Evolutionary conservation across 495 filamentous ascomycete species (phyloP).

Genomic region (Schizothecium vesticola): DNA sequence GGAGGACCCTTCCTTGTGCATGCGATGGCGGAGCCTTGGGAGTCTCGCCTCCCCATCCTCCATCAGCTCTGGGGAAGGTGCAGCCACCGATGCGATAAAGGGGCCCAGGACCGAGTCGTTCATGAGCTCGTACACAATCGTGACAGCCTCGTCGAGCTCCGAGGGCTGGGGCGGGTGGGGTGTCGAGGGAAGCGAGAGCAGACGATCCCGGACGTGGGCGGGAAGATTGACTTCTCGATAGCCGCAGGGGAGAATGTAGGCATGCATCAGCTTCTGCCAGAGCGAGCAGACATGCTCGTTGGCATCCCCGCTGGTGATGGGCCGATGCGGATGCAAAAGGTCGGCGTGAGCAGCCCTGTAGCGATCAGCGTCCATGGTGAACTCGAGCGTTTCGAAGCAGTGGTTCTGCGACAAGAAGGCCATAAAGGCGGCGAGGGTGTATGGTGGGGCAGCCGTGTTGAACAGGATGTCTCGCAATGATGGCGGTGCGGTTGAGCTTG

Average conservation of each 20-base stretch:
- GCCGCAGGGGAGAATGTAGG: conserved; percentile 74
- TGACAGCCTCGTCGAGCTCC: conserved; percentile 79
- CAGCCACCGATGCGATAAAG: conserved; percentile 61
- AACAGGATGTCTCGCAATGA: conserved; percentile 82
- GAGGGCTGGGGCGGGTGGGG: conserved; percentile 69
- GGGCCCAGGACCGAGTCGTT: conserved; percentile 88
- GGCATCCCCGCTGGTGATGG: conserved; percentile 39
- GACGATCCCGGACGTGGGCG: conserved; percentile 70
- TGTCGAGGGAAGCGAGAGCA: conserved; percentile 59
- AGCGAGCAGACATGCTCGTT: conserved; percentile 69
- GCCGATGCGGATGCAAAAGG: conserved; percentile 32
- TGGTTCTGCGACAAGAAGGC: conserved; percentile 97
- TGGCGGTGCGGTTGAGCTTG: conserved; percentile 57
- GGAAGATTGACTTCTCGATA: conserved; percentile 92
- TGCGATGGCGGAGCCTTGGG: conserved; percentile 35
- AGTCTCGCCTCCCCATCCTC: conserved; percentile 36
- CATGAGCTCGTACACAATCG: conserved; percentile 92
- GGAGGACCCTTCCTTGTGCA: conserved; percentile 27
- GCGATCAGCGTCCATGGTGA: conserved; percentile 91
- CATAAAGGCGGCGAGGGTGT: conserved; percentile 91
- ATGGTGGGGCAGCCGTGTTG: conserved; percentile 81
- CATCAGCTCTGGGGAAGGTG: conserved; percentile 25
- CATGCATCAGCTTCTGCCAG: conserved; percentile 60
- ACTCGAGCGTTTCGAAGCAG: conserved; percentile 94
- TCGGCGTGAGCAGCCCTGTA: conserved; percentile 72